Evolutionary conservation across 148 eudicot genomes (phyloP).

Genomic region (Talinum fruticosum): DNA sequence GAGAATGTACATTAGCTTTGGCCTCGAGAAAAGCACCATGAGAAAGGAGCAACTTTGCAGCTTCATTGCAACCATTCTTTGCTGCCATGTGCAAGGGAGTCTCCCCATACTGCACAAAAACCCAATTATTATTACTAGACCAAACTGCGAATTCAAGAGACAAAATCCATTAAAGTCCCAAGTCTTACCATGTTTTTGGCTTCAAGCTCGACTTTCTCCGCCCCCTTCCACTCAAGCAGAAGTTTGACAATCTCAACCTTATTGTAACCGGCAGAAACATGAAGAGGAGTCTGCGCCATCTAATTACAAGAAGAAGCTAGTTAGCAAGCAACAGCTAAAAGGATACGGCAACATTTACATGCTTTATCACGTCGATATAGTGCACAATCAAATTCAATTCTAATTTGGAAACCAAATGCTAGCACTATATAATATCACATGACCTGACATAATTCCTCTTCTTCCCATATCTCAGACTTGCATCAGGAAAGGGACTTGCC

Average conservation of each 20-base stretch:
- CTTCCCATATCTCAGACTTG: background rate
- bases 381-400: too few relatives aligned
- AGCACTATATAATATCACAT: background rate
- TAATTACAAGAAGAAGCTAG: slow-evolving; percentile 22
- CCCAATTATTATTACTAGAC: background rate
- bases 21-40: slow-evolving; percentile 89
- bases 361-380: background rate
- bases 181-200: slow-evolving; percentile 88
- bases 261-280: slow-evolving; percentile 90
- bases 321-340: background rate
- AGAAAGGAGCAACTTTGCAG: slow-evolving; percentile 84
- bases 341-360: background rate
- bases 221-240: slow-evolving; percentile 64
- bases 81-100: slow-evolving; percentile 99
- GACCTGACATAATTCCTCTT: background rate
- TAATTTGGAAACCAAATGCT: background rate
- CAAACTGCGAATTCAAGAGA: background rate
- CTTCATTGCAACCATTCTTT: slow-evolving; percentile 90
- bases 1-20: slow-evolving; percentile 72
- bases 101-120: slow-evolving; percentile 79
- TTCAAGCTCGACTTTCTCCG: slow-evolving; percentile 77
- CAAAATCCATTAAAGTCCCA: background rate
- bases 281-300: slow-evolving; percentile 97
- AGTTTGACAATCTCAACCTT: slow-evolving; percentile 65
- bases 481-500: background rate